Evolutionary conservation across 805 yeast genomes (phyloP).

Genomic region (Clavispora fructus): DNA sequence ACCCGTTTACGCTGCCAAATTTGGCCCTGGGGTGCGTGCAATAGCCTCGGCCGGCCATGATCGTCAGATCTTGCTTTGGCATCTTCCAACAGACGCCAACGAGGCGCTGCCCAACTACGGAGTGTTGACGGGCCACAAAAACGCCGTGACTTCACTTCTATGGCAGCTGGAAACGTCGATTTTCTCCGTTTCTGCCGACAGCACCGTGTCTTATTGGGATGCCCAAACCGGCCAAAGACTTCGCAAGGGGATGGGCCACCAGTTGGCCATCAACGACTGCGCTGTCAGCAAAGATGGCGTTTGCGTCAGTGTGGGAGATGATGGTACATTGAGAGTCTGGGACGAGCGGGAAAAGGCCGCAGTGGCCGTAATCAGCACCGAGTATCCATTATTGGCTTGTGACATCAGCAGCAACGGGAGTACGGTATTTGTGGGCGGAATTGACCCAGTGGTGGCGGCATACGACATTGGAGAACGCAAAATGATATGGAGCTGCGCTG

Average conservation of each 20-base stretch:
- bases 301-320: constrained; percentile 58
- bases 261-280: constrained; percentile 52
- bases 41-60: constrained; percentile 66
- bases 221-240: constrained; percentile 48
- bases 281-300: constrained; percentile 23
- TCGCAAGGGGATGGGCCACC: constrained; percentile 51
- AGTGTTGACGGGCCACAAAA: constrained; percentile 50
- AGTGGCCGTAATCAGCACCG: constrained; percentile 35
- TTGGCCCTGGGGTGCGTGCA: constrained; percentile 45
- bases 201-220: constrained; percentile 61
- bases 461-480: constrained; percentile 49
- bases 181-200: constrained; percentile 56
- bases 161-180: constrained; percentile 45
- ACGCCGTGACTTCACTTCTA: constrained; percentile 54
- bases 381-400: constrained; percentile 55
- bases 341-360: constrained; percentile 53
- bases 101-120: constrained; percentile 38
- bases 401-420: constrained; percentile 32
- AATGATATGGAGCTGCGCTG: constrained; percentile 43
- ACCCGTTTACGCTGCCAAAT: constrained; percentile 47
- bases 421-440: constrained; percentile 54
- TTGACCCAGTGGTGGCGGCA: constrained; percentile 58
- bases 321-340: constrained; percentile 58
- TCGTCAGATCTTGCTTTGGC: constrained; percentile 44
- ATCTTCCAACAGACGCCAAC: constrained; percentile 24